Base-by-base conservation (phyloP, 495 filamentous ascomycete genomes). In the Penicillium dipodomyicola region DNA sequence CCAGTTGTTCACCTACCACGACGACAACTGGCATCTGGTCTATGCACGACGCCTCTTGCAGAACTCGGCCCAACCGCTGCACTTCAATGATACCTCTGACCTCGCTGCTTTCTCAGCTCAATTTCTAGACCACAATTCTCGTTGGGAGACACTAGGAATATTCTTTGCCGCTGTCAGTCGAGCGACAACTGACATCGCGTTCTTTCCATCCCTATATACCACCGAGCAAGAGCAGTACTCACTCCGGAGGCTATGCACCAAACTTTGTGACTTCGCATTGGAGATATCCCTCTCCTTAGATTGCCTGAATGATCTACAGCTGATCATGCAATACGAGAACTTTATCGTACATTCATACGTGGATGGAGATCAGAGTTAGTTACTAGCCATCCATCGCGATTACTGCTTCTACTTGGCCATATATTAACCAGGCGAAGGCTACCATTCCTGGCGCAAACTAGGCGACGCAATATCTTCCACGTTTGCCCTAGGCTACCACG, bases 271-370 rank as follows among this genome's bases (percentile, higher is more conserved):
- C 52, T 64, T 64, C 30, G 62, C 68, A 25, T 32, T 77, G 50
- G 71, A 77, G 32, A 69, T 74, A 15, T 67, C 66, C 1, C 65
- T 77, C 9, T 75, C 75, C 8, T 50, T 78, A 25, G 75, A 78
- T 45, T 74, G 70, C 44, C 50, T 78, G 32, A 78, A 78, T 59
- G 74, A 77, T 45, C 49, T 78, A n/a, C 73, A 76, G 40, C 59
- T 78, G 12, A 65, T 76, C 15, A 55, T 76, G 19, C 74, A 77
- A 49, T 78, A 77, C 44, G 75, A 78, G 52, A 78, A 77, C 40
- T 76, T 77, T 20, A 77, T 78, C 39, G 61, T 77, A 1, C 74
- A 76, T 50, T 77, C 74, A 0, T 67, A 71, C 40, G 68, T 76
- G n/a, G 70, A 77, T 53, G 75, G 75, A 27, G 75, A 77, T 49